These are phyloP conservation scores for Xylaria sp. DNA, from an alignment of 2,329 filamentous ascomycete genomes.

Conservation along the genomic window DNA sequence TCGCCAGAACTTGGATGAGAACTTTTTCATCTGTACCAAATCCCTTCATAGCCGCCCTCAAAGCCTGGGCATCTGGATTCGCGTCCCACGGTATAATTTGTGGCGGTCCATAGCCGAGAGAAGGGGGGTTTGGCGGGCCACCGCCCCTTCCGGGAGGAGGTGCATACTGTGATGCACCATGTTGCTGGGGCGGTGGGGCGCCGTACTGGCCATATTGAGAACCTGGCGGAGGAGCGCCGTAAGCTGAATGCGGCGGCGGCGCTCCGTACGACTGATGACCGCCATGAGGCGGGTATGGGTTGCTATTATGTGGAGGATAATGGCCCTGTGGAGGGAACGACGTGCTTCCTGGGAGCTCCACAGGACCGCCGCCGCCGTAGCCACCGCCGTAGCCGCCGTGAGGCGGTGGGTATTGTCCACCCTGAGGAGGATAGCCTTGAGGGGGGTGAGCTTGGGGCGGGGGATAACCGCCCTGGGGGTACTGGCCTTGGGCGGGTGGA, in stretches of 20 bases:
- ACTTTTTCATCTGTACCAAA: constrained; percentile 86
- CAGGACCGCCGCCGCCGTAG: constrained; percentile 12
- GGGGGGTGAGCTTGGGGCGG: constrained; percentile 39
- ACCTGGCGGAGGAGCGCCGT: constrained; percentile 42
- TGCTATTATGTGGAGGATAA: constrained; percentile 31
- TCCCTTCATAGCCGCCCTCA: constrained; percentile 88
- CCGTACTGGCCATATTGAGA: constrained; percentile 43
- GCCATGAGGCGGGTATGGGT: constrained; percentile 38
- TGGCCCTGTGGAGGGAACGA: too few relatives aligned
- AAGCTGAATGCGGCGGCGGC: constrained; percentile 42
- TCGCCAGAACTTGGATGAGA: constrained; percentile 72
- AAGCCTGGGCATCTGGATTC: constrained; percentile 68
- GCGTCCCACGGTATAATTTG: constrained; percentile 74
- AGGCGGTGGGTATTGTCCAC: constrained; percentile 42
- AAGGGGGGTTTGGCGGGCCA: constrained; percentile 65
- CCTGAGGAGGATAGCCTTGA: constrained; percentile 33
- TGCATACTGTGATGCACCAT: constrained; percentile 45
- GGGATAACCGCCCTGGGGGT: constrained; percentile 38
- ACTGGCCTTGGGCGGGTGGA: constrained; percentile 37
- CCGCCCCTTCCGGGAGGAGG: constrained; percentile 32
- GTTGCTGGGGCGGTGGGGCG: constrained; percentile 45
- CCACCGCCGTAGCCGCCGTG: constrained; percentile 41
- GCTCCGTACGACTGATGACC: constrained; percentile 41
- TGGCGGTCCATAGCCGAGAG: constrained; percentile 74
- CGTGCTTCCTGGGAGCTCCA: constrained; percentile 40